Conservation (phyloP, 1,139 yeast species). For the Geotrichum australiense region DNA sequence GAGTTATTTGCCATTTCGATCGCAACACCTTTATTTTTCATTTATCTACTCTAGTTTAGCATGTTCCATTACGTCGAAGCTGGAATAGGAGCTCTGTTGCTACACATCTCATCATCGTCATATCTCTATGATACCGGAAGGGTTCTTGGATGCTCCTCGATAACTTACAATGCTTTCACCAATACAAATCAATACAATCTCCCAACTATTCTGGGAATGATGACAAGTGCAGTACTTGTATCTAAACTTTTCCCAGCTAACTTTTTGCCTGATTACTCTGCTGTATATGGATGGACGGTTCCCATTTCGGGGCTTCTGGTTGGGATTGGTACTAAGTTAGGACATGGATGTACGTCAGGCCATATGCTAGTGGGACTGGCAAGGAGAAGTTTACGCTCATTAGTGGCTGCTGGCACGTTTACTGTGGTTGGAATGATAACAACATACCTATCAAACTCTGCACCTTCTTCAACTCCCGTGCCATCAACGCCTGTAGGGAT, state of each 20-base stretch:
- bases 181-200: constrained; percentile 25
- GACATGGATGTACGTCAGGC: constrained; percentile 47
- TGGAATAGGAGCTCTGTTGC: constrained; percentile 39
- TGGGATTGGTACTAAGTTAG: constrained; percentile 42
- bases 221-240: constrained; percentile 27
- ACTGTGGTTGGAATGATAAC: constrained; percentile 32
- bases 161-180: constrained; percentile 31
- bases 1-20: too few species aligned
- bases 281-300: constrained; percentile 17
- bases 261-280: constrained; percentile 27
- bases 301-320: constrained; percentile 36
- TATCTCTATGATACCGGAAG: constrained; percentile 36
- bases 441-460: constrained; percentile 21
- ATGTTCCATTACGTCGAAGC: constrained; percentile 44
- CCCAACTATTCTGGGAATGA: constrained; percentile 32
- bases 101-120: constrained; percentile 41
- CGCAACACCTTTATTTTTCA: too few species aligned
- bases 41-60: too few species aligned
- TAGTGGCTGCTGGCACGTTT: constrained; percentile 40
- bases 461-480: constrained; percentile 21
- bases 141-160: constrained; percentile 42
- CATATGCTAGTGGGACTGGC: constrained; percentile 45
- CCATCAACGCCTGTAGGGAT: constrained; percentile 21
- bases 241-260: constrained; percentile 25
- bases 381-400: constrained; percentile 38